Evolutionary conservation across 2,329 filamentous ascomycete genomes (phyloP).

Genomic region (Pseudogymnoascus sp.): DNA sequence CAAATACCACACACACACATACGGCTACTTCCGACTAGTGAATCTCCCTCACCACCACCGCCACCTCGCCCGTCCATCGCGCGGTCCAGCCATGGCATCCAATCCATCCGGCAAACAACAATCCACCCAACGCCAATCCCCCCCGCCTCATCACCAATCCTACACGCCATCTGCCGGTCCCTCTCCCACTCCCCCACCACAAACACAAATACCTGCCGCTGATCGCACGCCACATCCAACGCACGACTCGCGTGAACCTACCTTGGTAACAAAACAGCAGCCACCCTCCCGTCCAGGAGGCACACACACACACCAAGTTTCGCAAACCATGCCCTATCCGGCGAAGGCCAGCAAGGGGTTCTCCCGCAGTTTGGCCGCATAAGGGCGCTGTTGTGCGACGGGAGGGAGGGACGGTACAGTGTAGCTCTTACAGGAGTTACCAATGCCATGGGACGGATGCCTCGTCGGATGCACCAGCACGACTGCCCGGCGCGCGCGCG

Average conservation of each 20-base stretch:
- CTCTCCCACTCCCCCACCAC: background rate
- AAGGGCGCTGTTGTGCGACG: background rate
- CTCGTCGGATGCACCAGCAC: background rate
- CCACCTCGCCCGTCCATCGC: background rate
- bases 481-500: background rate
- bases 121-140: background rate
- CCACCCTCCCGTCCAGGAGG: background rate
- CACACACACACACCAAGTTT: background rate
- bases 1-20: background rate
- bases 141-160: background rate
- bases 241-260: background rate
- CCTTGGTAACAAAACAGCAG: background rate
- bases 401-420: background rate
- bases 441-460: background rate
- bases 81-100: background rate
- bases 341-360: background rate
- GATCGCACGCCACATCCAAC: background rate
- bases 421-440: background rate
- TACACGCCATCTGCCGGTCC: slow-evolving; percentile 4
- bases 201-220: slow-evolving; percentile 1
- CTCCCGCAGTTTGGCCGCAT: background rate
- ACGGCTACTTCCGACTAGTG: background rate
- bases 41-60: background rate
- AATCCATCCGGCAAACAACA: background rate
- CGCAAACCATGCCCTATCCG: slow-evolving; percentile 2